Evolutionary conservation across 352 stramenopile genomes (phyloP).

Genomic region (Globisporangium viniferum): DNA sequence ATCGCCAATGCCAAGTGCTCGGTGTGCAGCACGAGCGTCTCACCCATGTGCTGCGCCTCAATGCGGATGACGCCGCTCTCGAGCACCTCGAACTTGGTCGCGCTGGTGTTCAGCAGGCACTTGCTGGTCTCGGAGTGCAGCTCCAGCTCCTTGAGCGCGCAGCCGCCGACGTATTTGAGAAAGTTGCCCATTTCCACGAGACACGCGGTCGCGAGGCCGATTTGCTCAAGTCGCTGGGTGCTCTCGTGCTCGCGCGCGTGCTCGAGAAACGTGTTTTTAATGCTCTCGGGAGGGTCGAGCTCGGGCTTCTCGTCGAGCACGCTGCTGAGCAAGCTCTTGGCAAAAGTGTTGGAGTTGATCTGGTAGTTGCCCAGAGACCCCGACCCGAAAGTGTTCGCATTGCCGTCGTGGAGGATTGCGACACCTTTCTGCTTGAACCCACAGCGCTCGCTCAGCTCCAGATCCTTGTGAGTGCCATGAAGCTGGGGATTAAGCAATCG

Average conservation of each 20-base stretch:
- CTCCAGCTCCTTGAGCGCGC: slow-evolving; percentile 44
- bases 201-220: slow-evolving; percentile 45
- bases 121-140: slow-evolving; percentile 37
- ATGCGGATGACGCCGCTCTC: slow-evolving; percentile 50
- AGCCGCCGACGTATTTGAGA: slow-evolving; percentile 46
- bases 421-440: slow-evolving; percentile 54
- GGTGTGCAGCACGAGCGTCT: slow-evolving; percentile 38
- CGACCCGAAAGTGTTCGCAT: slow-evolving; percentile 45
- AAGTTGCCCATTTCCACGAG: slow-evolving; percentile 69
- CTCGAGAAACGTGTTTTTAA: slow-evolving; percentile 76
- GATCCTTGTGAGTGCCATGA: slow-evolving; percentile 41
- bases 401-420: slow-evolving; percentile 59
- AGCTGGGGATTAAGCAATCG: slow-evolving; percentile 45
- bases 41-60: slow-evolving; percentile 29
- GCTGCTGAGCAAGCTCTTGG: slow-evolving; percentile 63
- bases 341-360: slow-evolving; percentile 88
- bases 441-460: slow-evolving; percentile 33
- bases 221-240: slow-evolving; percentile 50
- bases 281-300: slow-evolving; percentile 67
- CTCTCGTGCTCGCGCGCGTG: slow-evolving; percentile 40
- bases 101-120: slow-evolving; percentile 48
- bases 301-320: slow-evolving; percentile 79
- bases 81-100: slow-evolving; percentile 43
- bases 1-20: slow-evolving; percentile 70
- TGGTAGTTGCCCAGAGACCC: slow-evolving; percentile 75